Percentiles rank a stretch among this genome's conserved stretches.
Evolutionary conservation across 2,329 filamentous ascomycete genomes (phyloP).

Genomic region (Sporothrix curviconia): DNA sequence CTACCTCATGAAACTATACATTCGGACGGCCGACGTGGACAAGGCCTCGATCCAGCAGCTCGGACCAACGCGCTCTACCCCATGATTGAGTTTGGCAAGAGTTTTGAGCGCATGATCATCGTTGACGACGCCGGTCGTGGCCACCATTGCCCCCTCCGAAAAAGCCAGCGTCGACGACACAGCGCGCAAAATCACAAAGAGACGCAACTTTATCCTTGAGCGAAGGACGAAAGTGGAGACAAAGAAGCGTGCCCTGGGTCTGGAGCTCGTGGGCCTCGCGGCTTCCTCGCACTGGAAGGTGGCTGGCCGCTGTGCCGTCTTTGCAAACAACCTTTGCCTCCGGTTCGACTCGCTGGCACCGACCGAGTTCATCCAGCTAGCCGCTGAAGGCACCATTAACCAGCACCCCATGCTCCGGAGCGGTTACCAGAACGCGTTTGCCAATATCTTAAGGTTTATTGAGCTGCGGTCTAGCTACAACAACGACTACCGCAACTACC

Average conservation of each 20-base stretch:
- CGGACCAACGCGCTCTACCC: constrained; percentile 73
- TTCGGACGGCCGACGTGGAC: constrained; percentile 82
- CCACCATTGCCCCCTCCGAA: constrained; percentile 58
- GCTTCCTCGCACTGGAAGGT: constrained; percentile 92
- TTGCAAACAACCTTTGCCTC: constrained; percentile 83
- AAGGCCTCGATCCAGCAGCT: constrained; percentile 92
- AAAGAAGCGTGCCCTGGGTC: constrained; percentile 72
- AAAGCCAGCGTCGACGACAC: constrained; percentile 47
- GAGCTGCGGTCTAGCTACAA: constrained; percentile 79
- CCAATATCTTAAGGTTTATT: constrained; percentile 69
- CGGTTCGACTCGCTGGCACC: constrained; percentile 87
- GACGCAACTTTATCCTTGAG: constrained; percentile 66
- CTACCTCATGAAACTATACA: constrained; percentile 83
- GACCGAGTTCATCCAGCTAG: constrained; percentile 72
- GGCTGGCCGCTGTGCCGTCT: constrained; percentile 79
- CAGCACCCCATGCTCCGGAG: constrained; percentile 79
- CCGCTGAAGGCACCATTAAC: constrained; percentile 77
- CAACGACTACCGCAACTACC: constrained; percentile 81
- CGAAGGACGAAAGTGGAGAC: constrained; percentile 72
- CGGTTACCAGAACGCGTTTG: constrained; percentile 75
- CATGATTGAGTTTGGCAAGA: constrained; percentile 85
- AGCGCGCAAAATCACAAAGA: constrained; percentile 52
- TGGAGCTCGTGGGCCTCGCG: constrained; percentile 73
- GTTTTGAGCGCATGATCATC: constrained; percentile 79
- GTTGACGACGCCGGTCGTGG: constrained; percentile 64